Evolutionary conservation across 108 stramenopile species (phyloP).

Genomic region (Cyclotella sp.): DNA sequence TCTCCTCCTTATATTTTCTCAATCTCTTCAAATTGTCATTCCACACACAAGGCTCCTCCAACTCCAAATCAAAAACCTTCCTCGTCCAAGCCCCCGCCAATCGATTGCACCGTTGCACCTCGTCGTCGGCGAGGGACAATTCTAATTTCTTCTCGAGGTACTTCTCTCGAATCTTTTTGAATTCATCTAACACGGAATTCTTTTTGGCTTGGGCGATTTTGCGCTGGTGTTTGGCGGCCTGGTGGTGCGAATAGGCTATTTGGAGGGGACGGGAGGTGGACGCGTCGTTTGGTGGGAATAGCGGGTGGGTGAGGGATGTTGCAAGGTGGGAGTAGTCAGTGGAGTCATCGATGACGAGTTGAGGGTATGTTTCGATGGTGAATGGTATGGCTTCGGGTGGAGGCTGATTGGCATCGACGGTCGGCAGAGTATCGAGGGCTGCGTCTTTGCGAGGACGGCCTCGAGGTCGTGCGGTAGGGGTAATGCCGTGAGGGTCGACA

Average conservation of each 20-base stretch:
- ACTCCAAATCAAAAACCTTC: constrained; percentile 47
- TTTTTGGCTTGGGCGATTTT: constrained; percentile 13
- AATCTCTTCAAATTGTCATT: constrained; percentile 34
- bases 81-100: constrained; percentile 37
- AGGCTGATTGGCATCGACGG: background rate
- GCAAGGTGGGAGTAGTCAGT: constrained; percentile 35
- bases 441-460: constrained; percentile 15
- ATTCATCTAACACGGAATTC: constrained; percentile 24
- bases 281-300: constrained; percentile 27
- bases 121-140: constrained; percentile 37
- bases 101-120: constrained; percentile 10
- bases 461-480: background rate
- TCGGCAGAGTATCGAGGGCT: background rate
- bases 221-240: background rate
- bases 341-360: constrained; percentile 28
- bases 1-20: constrained; percentile 18
- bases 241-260: constrained; percentile 48
- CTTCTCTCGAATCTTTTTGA: constrained; percentile 23
- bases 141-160: constrained; percentile 40
- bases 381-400: constrained; percentile 12
- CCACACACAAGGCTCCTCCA: constrained; percentile 48
- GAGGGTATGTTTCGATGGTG: constrained; percentile 29
- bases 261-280: constrained; percentile 33
- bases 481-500: background rate
- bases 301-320: constrained; percentile 29